A percentile compares a stretch with the other conserved stretches of the same genome.
Evolutionary conservation across 108 stramenopile species (phyloP).

Genomic region (Cylindrotheca closterium): DNA sequence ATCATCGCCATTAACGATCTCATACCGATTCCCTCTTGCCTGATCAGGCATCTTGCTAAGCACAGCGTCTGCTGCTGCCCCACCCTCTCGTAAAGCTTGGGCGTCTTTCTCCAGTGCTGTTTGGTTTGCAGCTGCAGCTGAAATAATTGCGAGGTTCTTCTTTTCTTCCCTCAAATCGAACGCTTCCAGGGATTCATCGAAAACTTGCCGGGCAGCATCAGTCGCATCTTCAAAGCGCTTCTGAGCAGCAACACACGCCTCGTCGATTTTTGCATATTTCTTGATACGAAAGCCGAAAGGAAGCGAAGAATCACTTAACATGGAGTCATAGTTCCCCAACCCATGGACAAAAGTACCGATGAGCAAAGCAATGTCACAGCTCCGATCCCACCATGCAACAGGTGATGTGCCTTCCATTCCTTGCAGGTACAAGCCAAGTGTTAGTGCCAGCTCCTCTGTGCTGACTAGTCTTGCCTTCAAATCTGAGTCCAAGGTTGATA

Average conservation of each 20-base stretch:
- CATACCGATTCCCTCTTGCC: constrained; percentile 35
- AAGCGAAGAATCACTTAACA: constrained; percentile 74
- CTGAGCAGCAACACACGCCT: constrained; percentile 47
- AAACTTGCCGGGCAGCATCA: constrained; percentile 51
- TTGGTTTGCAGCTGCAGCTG: constrained; percentile 70
- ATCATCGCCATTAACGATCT: constrained; percentile 35
- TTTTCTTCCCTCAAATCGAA: constrained; percentile 67
- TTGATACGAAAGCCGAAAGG: constrained; percentile 59
- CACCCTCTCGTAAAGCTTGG: constrained; percentile 38
- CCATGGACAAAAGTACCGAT: constrained; percentile 87
- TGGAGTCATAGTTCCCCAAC: constrained; percentile 80
- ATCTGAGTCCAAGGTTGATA: constrained; percentile 65
- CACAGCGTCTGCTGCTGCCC: constrained; percentile 39
- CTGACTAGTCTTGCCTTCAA: constrained; percentile 67
- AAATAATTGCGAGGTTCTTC: constrained; percentile 76
- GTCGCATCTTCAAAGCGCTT: constrained; percentile 51
- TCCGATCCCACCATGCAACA: constrained; percentile 81
- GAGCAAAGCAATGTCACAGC: constrained; percentile 76
- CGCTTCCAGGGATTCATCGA: constrained; percentile 69
- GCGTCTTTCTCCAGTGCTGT: constrained; percentile 42
- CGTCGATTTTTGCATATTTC: constrained; percentile 44
- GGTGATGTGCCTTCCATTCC: constrained; percentile 31
- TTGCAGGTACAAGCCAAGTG: constrained; percentile 15
- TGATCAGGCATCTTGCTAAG: constrained; percentile 32
- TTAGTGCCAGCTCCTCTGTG: constrained; percentile 70